Conservation (phyloP, 768 basidiomycete species). For the Coprinopsis sp. region DNA sequence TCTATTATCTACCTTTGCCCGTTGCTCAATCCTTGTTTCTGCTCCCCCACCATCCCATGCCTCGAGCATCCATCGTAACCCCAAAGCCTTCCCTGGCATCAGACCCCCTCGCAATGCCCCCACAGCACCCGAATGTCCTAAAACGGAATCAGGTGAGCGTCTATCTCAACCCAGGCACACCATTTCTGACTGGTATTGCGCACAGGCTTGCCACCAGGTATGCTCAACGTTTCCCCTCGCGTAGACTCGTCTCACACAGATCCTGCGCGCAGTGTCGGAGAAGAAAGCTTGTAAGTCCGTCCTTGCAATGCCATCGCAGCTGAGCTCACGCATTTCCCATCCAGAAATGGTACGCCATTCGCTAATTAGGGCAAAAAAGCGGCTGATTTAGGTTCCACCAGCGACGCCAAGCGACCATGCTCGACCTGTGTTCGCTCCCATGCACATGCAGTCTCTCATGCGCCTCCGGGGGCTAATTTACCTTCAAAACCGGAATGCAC, state of each 20-base stretch:
- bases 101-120: conserved; percentile 20
- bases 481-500: conserved; percentile 65
- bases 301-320: background rate
- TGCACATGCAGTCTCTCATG: conserved; percentile 61
- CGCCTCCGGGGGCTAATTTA: conserved; percentile 49
- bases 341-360: conserved; percentile 55
- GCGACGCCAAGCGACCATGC: conserved; percentile 74
- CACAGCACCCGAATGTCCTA: conserved; percentile 41
- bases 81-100: conserved; percentile 17
- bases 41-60: background rate
- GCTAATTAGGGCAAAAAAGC: background rate
- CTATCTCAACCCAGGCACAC: conserved; percentile 1
- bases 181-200: no score
- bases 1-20: conserved; percentile 1
- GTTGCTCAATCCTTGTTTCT: background rate
- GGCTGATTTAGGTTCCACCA: conserved; percentile 20
- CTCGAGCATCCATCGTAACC: background rate
- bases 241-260: conserved; percentile 17
- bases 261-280: conserved; percentile 54
- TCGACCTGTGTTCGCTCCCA: conserved; percentile 75
- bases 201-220: conserved; percentile 57
- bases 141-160: conserved; percentile 48
- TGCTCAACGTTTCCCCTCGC: conserved; percentile 13
- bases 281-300: conserved; percentile 60
- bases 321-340: conserved; percentile 8